These are phyloP conservation scores for Debaryomycetaceae sp. DNA, from an alignment of 1,139 yeast species.

Conservation along the genomic window DNA sequence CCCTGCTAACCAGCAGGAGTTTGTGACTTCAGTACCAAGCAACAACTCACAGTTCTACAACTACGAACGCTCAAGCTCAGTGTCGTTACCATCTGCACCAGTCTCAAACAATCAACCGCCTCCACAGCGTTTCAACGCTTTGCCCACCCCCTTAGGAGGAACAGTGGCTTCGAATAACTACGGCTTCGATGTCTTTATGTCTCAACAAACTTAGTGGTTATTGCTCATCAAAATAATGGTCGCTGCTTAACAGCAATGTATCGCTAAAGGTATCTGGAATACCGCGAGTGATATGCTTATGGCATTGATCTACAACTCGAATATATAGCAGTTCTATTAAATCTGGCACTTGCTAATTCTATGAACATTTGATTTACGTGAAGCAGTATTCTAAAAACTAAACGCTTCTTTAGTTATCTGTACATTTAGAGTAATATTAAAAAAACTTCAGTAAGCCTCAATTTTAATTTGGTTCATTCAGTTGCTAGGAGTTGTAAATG, in stretches of 20 bases:
- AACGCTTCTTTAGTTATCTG: background rate
- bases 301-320: too few species aligned
- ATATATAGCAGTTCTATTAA: too few species aligned
- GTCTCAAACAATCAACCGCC: constrained; percentile 10
- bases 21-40: constrained; percentile 6
- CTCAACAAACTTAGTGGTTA: constrained; percentile 3
- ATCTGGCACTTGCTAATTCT: too few species aligned
- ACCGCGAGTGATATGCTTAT: background rate
- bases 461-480: too few species aligned
- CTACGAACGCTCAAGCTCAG: constrained; percentile 1
- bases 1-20: constrained; percentile 2
- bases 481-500: too few species aligned
- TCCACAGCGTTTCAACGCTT: constrained; percentile 21
- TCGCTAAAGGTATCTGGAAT: background rate
- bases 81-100: constrained; percentile 3
- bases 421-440: background rate
- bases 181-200: constrained; percentile 10
- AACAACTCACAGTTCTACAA: constrained; percentile 11
- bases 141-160: constrained; percentile 22
- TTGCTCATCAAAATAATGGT: background rate
- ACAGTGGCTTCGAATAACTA: constrained; percentile 10
- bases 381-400: background rate
- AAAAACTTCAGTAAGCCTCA: too few species aligned
- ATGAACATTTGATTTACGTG: background rate
- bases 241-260: background rate